Conservation (phyloP, 2,329 filamentous ascomycete species). For the Penicillium sp. region DNA sequence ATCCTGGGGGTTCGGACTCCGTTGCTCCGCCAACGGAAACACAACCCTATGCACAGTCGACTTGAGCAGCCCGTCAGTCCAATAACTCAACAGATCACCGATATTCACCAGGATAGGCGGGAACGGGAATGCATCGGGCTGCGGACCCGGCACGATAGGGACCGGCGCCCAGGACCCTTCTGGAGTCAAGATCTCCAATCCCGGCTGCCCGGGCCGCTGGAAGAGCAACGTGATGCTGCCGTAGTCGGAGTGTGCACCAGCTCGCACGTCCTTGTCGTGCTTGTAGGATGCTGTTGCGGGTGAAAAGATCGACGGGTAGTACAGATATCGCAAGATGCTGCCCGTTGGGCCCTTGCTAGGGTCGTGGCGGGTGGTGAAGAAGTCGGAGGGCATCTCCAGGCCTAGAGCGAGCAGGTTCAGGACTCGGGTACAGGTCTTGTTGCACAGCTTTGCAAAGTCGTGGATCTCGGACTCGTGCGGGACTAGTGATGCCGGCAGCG, state of each 20-base stretch:
- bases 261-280: slow-evolving; percentile 67
- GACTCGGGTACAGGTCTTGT: slow-evolving; percentile 68
- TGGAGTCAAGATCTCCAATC: slow-evolving; percentile 73
- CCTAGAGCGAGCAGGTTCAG: slow-evolving; percentile 76
- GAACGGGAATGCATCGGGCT: slow-evolving; percentile 45
- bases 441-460: slow-evolving; percentile 69
- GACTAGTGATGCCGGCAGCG: slow-evolving; percentile 65
- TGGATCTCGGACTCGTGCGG: slow-evolving; percentile 60
- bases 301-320: slow-evolving; percentile 62
- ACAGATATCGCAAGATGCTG: slow-evolving; percentile 67
- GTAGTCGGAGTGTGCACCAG: slow-evolving; percentile 91
- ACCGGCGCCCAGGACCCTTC: slow-evolving; percentile 62
- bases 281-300: slow-evolving; percentile 44
- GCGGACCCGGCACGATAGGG: slow-evolving; percentile 57
- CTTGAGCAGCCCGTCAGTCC: slow-evolving; percentile 84
- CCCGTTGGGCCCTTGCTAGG: slow-evolving; percentile 50
- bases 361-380: slow-evolving; percentile 64
- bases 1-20: slow-evolving; percentile 43
- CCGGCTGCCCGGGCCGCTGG: slow-evolving; percentile 78
- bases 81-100: slow-evolving; percentile 74
- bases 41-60: slow-evolving; percentile 88
- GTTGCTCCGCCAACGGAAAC: slow-evolving; percentile 54
- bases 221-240: slow-evolving; percentile 71
- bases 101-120: slow-evolving; percentile 74
- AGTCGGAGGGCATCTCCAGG: slow-evolving; percentile 57